Evolutionary conservation across 257 asterid species (phyloP).

Genomic region (Solanum raphanifolium): DNA sequence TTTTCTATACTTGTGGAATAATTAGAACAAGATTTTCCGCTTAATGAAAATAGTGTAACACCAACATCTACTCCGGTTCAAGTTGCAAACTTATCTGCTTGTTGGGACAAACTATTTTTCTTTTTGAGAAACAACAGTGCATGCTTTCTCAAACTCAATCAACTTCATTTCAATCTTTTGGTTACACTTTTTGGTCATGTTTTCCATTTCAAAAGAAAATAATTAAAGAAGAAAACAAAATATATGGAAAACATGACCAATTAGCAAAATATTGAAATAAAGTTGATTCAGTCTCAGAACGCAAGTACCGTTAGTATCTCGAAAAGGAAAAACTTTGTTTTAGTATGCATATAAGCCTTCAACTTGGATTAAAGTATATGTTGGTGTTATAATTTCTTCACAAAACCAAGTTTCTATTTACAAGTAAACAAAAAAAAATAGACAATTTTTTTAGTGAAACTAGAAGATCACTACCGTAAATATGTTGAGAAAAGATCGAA

Average conservation of each 20-base stretch:
- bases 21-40: too few relatives aligned
- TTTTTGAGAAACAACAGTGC: background rate
- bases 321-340: background rate
- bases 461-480: background rate
- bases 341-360: background rate
- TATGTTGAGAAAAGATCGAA: background rate
- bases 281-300: background rate
- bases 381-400: background rate
- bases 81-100: background rate
- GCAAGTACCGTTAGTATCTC: background rate
- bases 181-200: background rate
- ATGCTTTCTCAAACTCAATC: background rate
- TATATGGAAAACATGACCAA: background rate
- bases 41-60: background rate
- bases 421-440: background rate
- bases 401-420: background rate
- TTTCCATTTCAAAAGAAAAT: background rate
- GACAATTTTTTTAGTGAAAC: background rate
- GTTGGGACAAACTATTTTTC: background rate
- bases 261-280: background rate
- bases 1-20: too few relatives aligned
- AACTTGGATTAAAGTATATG: background rate
- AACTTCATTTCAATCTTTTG: background rate
- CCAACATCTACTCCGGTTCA: background rate
- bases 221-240: too few relatives aligned